Evolutionary conservation across 176 grass and related monocot species (phyloP).

Genomic region (Poa pratensis): DNA sequence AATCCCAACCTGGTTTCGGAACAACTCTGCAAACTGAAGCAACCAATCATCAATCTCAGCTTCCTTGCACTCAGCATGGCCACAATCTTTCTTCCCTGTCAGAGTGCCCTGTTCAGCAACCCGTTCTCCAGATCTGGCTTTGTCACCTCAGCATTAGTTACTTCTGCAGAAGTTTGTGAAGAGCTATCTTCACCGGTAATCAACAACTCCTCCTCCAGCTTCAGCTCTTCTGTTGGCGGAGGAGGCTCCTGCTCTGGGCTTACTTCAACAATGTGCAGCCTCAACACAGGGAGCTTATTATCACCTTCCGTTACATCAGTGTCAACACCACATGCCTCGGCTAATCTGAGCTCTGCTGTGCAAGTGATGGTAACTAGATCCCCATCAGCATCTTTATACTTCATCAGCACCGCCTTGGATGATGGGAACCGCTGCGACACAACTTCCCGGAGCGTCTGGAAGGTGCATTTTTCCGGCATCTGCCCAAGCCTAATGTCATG

Average conservation of each 20-base stretch:
- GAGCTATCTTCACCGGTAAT: slow-evolving; percentile 52
- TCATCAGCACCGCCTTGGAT: slow-evolving; percentile 91
- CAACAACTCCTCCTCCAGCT: slow-evolving; percentile 52
- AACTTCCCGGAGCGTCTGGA: slow-evolving; percentile 63
- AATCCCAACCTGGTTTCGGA: slow-evolving; percentile 95
- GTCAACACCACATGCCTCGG: slow-evolving; percentile 52
- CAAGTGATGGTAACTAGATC: slow-evolving; percentile 93
- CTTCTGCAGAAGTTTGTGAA: slow-evolving; percentile 37
- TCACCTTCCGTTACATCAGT: slow-evolving; percentile 33
- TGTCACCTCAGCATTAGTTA: slow-evolving; percentile 38
- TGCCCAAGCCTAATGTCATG: slow-evolving; percentile 91
- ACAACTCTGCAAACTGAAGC: slow-evolving; percentile 91
- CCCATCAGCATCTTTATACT: slow-evolving; percentile 90
- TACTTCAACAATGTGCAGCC: slow-evolving; percentile 87
- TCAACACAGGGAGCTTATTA: slow-evolving; percentile 59
- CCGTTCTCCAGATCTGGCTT: slow-evolving; percentile 44
- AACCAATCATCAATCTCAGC: slow-evolving; percentile 98
- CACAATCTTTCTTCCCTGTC: slow-evolving; percentile 65
- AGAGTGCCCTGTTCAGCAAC: slow-evolving; percentile 32
- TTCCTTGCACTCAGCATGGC: slow-evolving; percentile 94
- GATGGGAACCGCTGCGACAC: slow-evolving; percentile 74
- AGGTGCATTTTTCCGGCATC: slow-evolving; percentile 78
- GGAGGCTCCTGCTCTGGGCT: slow-evolving; percentile 78
- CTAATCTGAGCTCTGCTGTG: slow-evolving; percentile 74
- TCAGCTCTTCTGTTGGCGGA: slow-evolving; percentile 58